Base-by-base conservation (phyloP, 441 rosid species). In the Jatropha multifida region DNA sequence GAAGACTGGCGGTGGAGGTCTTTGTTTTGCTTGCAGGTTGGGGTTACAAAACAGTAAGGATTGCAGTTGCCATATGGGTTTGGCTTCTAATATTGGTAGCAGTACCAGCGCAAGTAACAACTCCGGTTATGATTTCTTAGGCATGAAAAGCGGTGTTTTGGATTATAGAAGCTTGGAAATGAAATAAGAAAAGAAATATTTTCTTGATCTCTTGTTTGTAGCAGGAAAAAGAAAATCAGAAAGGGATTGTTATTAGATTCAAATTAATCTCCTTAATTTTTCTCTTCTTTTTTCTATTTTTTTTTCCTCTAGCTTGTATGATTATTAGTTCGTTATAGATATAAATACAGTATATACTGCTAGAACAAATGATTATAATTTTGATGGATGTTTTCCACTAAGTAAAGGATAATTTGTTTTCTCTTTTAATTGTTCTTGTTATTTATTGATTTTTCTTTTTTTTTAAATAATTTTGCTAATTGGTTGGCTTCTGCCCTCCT, bases 91-190 rank as follows among this genome's bases (percentile, higher is more conserved):
- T 2, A 81, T 74, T 52, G 80, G 82, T 0, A 76, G 73, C 63
- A 48, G 52, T 48, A 18, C 20, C 1, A 83, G 76, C 78, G 74
- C 74, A 71, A 85, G 75, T 79, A 74, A 38, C 71, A 77, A 56
- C 10, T 73, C 78, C 81, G 91, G 87, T 27, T 89, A 87, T 83
- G 92, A 94, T 62, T 90, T 92, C 86, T 79, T 94, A 80, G 93
- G 94, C 32, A 74, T 92, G 80, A 90, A 89, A 81, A 60, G 82
- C 74, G 82, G 80, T 69, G 87, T 87, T 72, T 86, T 89, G 88
- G 93, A 90, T 74, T 92, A 83, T 75, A 85, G 86, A 77, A 71
- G 85, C 80, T 83, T 87, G 83, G 92, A 88, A 80, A 89, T 86
- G 94, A 89, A 86, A 79, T 92, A 76, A 85, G 20, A 10, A 54